Percentiles rank a stretch among this genome's conserved stretches.
Evolutionary conservation across 495 filamentous ascomycete species (phyloP).

Genomic region (Trichoderma erinaceum): DNA sequence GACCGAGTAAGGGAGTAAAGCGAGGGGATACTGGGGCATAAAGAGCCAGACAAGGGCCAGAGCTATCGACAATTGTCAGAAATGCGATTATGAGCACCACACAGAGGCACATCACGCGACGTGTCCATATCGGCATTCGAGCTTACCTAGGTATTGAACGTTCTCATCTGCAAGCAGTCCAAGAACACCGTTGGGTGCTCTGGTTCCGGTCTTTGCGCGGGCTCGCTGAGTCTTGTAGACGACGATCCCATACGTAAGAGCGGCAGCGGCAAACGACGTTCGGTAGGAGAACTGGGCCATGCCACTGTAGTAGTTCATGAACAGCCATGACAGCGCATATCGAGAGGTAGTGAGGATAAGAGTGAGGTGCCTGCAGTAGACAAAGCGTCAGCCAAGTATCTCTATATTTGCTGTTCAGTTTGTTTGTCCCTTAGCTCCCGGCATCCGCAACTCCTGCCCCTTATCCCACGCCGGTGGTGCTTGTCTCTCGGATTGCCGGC

Average conservation of each 20-base stretch:
- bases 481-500: constrained; percentile 2
- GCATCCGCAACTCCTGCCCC: not conserved
- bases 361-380: constrained; percentile 63
- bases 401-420: not conserved
- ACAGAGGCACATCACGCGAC: not conserved
- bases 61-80: constrained; percentile 41
- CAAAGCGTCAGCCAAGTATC: not conserved
- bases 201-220: constrained; percentile 59
- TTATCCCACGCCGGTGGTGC: not conserved
- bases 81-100: not conserved
- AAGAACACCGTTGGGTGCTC: constrained; percentile 49
- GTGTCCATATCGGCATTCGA: not conserved
- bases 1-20: constrained; percentile 88
- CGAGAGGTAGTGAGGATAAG: constrained; percentile 75
- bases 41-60: constrained; percentile 97
- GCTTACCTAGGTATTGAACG: constrained; percentile 91
- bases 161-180: constrained; percentile 82
- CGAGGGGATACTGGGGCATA: constrained; percentile 78
- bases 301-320: constrained; percentile 69
- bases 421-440: not conserved
- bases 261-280: constrained; percentile 78
- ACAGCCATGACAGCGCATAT: constrained; percentile 75
- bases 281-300: constrained; percentile 81
- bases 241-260: constrained; percentile 92
- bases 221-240: constrained; percentile 97